Evolutionary conservation across 257 asterid genomes (phyloP).

Genomic region (Lavandula angustifolia): DNA sequence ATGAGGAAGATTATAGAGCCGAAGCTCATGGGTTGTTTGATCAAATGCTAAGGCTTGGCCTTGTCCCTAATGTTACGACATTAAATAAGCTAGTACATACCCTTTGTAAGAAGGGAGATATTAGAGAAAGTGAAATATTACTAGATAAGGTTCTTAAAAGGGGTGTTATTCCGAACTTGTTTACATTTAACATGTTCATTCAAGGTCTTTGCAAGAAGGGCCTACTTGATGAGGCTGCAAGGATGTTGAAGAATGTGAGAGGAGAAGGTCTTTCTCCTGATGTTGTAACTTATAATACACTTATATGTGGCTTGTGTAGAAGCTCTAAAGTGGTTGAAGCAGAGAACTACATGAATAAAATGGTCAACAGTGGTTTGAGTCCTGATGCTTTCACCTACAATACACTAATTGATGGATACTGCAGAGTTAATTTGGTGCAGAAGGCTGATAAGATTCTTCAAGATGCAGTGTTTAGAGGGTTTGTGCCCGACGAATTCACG

Average conservation of each 20-base stretch:
- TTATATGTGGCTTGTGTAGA: constrained; percentile 84
- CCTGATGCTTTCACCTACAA: constrained; percentile 87
- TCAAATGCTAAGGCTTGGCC: constrained; percentile 66
- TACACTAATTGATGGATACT: constrained; percentile 74
- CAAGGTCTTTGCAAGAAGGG: constrained; percentile 83
- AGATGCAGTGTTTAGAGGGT: constrained; percentile 73
- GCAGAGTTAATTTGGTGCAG: constrained; percentile 64
- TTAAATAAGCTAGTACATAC: constrained; percentile 72
- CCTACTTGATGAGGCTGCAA: constrained; percentile 56
- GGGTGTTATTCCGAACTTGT: constrained; percentile 74
- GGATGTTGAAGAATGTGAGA: constrained; percentile 52
- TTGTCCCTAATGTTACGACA: constrained; percentile 64
- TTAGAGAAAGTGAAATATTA: constrained; percentile 67
- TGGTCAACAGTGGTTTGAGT: constrained; percentile 71
- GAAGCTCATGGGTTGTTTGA: constrained; percentile 69
- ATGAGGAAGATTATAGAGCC: constrained; percentile 44
- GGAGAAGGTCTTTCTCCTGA: constrained; percentile 66
- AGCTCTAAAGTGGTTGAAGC: constrained; percentile 73
- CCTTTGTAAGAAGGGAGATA: constrained; percentile 78
- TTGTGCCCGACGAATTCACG: constrained; percentile 79
- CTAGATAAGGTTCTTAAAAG: constrained; percentile 75
- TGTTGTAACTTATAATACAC: constrained; percentile 78
- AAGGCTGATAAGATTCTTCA: constrained; percentile 64
- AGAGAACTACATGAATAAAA: constrained; percentile 66
- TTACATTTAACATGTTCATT: constrained; percentile 73